Conservation (phyloP, 768 basidiomycete genomes). For the Cyathus striatus region DNA sequence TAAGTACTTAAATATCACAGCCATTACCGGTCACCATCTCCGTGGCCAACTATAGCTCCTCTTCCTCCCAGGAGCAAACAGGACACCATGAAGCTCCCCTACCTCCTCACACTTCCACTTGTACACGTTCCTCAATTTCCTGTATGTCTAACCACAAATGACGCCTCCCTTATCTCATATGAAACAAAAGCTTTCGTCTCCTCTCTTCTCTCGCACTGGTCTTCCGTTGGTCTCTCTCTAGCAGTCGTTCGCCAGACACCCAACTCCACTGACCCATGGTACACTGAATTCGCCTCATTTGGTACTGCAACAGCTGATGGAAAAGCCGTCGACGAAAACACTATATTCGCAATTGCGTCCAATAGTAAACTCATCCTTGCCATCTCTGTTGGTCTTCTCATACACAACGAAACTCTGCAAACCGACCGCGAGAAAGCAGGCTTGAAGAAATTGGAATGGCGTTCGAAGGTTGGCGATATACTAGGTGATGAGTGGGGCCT, state of each 20-base stretch:
- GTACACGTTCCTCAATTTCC: too few species aligned
- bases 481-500: conserved; percentile 34
- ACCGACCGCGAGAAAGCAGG: conserved; percentile 18
- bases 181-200: too few species aligned
- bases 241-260: conserved; percentile 32
- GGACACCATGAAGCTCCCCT: too few species aligned
- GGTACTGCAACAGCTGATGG: conserved; percentile 27
- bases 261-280: conserved; percentile 22
- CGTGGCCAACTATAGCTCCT: too few species aligned
- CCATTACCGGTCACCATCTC: too few species aligned
- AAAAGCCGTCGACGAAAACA: conserved; percentile 32
- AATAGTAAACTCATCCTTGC: conserved; percentile 38
- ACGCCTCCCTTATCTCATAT: too few species aligned
- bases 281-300: conserved; percentile 31
- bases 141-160: too few species aligned
- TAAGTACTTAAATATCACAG: too few species aligned
- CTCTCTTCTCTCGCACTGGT: conserved; percentile 27
- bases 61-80: too few species aligned
- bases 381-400: conserved; percentile 31
- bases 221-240: conserved; percentile 31
- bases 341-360: conserved; percentile 39
- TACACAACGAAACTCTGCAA: conserved; percentile 29
- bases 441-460: conserved; percentile 28
- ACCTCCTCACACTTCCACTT: too few species aligned
- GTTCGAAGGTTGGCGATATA: conserved; percentile 25